A percentile compares a stretch with the other conserved stretches of the same genome.
Conservation (phyloP, 257 asterid species). For the Solanum boliviense region DNA sequence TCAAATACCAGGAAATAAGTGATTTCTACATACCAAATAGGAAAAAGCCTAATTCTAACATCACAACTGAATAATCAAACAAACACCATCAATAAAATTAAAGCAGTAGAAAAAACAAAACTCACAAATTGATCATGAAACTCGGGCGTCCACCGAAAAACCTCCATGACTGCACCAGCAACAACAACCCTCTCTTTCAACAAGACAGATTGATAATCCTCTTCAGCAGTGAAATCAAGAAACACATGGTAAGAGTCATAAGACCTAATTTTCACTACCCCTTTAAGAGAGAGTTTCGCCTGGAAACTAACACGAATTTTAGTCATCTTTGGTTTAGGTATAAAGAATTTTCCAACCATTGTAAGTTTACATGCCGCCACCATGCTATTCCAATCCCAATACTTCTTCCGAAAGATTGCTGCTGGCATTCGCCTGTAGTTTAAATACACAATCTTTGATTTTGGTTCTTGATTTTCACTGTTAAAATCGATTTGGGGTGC, state of each 20-base stretch:
- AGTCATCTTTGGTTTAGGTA: not conserved
- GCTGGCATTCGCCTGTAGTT: not conserved
- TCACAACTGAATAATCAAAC: not conserved
- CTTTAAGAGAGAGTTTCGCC: not conserved
- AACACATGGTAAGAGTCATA: not conserved
- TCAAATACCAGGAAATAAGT: not conserved
- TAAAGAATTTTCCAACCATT: not conserved
- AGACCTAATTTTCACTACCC: not conserved
- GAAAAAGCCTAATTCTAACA: not conserved
- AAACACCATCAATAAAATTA: not conserved
- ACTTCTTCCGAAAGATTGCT: not conserved
- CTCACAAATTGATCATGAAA: not conserved
- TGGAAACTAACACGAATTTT: not conserved
- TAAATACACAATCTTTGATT: not conserved
- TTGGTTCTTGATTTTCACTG: not conserved
- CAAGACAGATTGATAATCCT: not conserved
- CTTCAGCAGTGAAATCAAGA: not conserved
- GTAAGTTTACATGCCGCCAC: not conserved
- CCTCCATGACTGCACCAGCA: not conserved
- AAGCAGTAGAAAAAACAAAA: not conserved
- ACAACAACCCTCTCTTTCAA: not conserved
- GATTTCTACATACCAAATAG: not conserved
- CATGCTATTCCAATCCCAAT: not conserved
- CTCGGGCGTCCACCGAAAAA: not conserved
- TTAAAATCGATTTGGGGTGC: not conserved